phyloP scores from a whole-genome alignment of 768 basidiomycete species.

The Mycena rebaudengoi region DNA sequence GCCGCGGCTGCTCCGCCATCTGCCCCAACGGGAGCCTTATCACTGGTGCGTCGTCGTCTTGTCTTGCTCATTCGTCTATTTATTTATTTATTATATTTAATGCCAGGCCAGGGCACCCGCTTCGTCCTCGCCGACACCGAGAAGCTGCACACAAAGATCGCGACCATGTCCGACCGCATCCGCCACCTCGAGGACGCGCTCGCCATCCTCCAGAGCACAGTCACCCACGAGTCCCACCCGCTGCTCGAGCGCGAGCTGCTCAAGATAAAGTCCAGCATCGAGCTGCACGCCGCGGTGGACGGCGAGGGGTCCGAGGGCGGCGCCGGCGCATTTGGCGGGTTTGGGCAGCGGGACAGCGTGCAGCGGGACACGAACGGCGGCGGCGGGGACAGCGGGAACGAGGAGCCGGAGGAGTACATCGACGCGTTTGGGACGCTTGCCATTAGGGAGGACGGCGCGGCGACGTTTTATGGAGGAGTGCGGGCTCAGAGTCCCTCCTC shows the following conservation, averaged over 20 bases:
- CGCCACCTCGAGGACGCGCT: conserved; percentile 78
- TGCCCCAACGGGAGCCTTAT: conserved; percentile 82
- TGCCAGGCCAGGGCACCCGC: conserved; percentile 69
- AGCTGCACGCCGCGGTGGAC: conserved; percentile 66
- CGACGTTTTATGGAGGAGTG: conserved; percentile 80
- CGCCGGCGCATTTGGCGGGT: neutral
- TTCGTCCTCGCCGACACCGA: conserved; percentile 80
- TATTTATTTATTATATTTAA: neutral
- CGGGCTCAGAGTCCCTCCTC: conserved; percentile 67
- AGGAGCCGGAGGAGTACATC: conserved; percentile 60
- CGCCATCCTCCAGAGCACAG: conserved; percentile 57
- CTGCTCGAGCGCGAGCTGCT: conserved; percentile 67
- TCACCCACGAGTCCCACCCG: conserved; percentile 63
- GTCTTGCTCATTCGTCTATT: neutral
- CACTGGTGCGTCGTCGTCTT: conserved; percentile 47
- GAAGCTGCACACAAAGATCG: conserved; percentile 72
- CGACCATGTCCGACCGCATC: conserved; percentile 74
- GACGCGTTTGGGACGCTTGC: conserved; percentile 78
- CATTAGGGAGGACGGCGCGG: conserved; percentile 72
- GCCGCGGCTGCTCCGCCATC: conserved; percentile 79
- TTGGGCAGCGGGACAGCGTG: neutral
- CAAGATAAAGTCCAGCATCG: conserved; percentile 73
- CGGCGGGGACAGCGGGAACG: conserved; percentile 32
- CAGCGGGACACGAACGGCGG: neutral
- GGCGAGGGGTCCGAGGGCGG: conserved; percentile 40